Base-by-base conservation (phyloP, 2,329 filamentous ascomycete species). In the Metarhizium anisopliae region DNA sequence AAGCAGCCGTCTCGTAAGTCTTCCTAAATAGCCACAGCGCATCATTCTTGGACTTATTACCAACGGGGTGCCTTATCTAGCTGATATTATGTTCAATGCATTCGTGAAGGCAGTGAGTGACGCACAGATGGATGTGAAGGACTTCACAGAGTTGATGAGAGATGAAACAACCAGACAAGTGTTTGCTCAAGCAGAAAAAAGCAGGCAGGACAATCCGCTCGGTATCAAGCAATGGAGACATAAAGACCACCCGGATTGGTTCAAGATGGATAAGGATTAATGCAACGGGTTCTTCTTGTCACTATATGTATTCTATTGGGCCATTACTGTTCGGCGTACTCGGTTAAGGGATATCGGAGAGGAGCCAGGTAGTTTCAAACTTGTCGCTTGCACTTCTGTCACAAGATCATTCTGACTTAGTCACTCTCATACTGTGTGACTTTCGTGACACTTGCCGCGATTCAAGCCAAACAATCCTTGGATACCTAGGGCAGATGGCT, bases 181-280 rank as follows among this genome's bases (percentile, higher is more conserved):
- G 11, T 70, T 86, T 54, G 73, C 78, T 11, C 74, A 79, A 56
- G 80, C 77, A 2, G 72, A 68, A 45, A 74, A 77, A 62, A 84
- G 82, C 61, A 76, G 76, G 18, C 70, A 76, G 54, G 74, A 78
- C 43, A 78, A 83, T 47, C 78, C 80, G 0, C 73, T 75, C 52
- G 79, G 77, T 4, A 84, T 86, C 59, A 79, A 76, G 61, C 76
- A 78, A 2, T 86, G 83, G 83, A 75, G 73, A 51, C 75, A 81
- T 20, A 76, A 73, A 55, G 80, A 86, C 40, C 74, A 85, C 55
- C 81, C 83, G 2, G 74, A 82, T 59, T 86, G 83, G 82, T 75
- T 79, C 57, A 68, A 61, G 50, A 59, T 68, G 60, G 68, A 71
- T 18, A 61, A 61, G 51, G 64, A 67, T 55, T 60, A 47, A 58